Evolutionary conservation across 768 basidiomycete genomes (phyloP), one percentile per base, ranked within the genome.

Genomic region (Russula abietina): DNA sequence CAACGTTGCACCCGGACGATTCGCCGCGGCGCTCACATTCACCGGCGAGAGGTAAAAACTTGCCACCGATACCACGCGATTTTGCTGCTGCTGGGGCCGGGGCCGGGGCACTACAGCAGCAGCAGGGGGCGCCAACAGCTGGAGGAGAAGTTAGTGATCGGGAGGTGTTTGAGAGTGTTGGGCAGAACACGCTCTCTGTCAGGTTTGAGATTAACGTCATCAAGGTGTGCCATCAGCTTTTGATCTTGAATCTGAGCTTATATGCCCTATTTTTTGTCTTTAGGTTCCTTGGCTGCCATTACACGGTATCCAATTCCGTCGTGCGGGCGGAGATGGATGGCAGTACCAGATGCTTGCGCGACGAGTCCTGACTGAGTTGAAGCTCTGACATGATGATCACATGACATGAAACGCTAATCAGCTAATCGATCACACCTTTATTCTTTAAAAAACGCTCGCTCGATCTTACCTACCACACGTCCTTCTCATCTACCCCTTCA

Each of bases 161-260:
- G 22, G 85, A 87, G 28, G 71, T 86, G 58, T 89, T 91, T 67
- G 91, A 91, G 68, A 83, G 73, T 66, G 83, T 89, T 71, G 86
- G 85, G 30, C 83, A 85, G 61, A 91, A 86, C 73, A 84, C 84
- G 48, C 72, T 98, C 65, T 87, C 91, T 66, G 96, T 99, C 12
- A 83, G 93, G 65, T 99, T 98, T 73, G 96, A 99, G 75, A 91
- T 98, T 63, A 95, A 89, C 72, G 88, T 99, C 67, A 92, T 99
- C 73, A 98, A 98, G 83, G 94, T 95, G 1, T 45, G 43, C 10
- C n/a, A 10, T 19, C n/a, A 3, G 11, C 22, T n/a, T n/a, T 46
- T 36, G 14, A 3, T 26, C 17, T 22, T 24, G 24, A 4, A 67
- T 19, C 86, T 74, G 32, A 16, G 6, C 4, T 22, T 52, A 45